Conservation (phyloP, 2,329 filamentous ascomycete species). For the Xylaria sp. region DNA sequence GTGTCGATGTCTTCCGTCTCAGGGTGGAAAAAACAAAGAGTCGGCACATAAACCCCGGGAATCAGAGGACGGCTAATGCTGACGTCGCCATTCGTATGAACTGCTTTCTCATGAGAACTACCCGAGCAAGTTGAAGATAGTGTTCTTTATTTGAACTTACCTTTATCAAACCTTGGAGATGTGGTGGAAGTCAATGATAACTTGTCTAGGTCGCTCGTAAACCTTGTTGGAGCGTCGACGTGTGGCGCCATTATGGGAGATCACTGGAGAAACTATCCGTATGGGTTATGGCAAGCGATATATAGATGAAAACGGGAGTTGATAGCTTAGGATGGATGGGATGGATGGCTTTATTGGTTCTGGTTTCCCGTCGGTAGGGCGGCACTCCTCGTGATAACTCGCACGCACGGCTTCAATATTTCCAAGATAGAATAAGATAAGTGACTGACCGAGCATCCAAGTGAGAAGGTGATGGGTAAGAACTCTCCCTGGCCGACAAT, state of each 20-base stretch:
- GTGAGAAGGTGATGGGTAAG: constrained; percentile 23
- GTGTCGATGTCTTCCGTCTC: constrained; percentile 74
- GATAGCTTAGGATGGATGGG: neutral
- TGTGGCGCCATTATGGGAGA: constrained; percentile 28
- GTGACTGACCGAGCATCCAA: neutral
- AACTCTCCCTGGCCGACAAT: neutral
- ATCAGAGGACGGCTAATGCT: constrained; percentile 52
- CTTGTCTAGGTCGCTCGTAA: neutral
- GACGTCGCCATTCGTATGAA: neutral
- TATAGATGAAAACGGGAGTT: neutral
- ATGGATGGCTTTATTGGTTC: neutral
- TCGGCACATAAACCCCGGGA: constrained; percentile 76
- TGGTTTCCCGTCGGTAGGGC: neutral
- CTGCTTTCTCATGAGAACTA: constrained; percentile 19
- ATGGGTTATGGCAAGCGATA: neutral
- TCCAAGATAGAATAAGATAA: neutral
- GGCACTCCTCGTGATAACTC: neutral
- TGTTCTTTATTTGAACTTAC: neutral
- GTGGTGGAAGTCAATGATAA: constrained; percentile 6
- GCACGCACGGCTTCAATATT: constrained; percentile 14
- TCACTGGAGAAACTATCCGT: neutral
- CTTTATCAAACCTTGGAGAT: neutral
- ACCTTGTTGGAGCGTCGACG: constrained; percentile 24
- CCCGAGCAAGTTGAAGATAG: neutral
- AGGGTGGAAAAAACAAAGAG: constrained; percentile 76